Base-by-base conservation (phyloP, 352 stramenopile species). In the Phytophthora fragariae region DNA sequence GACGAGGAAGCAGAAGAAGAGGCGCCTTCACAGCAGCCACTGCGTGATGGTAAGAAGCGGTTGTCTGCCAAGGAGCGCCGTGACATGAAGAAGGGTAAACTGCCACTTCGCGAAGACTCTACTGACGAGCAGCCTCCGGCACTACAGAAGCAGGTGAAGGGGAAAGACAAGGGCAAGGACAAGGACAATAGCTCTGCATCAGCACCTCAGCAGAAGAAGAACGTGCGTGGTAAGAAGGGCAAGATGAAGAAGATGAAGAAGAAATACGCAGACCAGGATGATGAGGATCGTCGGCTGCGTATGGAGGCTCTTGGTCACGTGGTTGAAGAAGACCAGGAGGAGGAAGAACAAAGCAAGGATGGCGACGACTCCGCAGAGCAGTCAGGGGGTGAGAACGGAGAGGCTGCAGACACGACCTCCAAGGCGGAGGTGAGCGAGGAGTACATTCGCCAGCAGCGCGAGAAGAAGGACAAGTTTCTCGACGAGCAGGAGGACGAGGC, bases 261-360 rank as follows among this genome's bases (percentile, higher is more conserved):
- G 72, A 99, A 99, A 74, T 99, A 99, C 72, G 89, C 81, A 0
- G 97, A 99, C 53, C 97, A 99, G 81, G 97, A 99, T 71, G 97
- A 99, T 0, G 97, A 99, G 53, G 97, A 99, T 76, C 84, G 93
- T 17, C 86, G 91, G 11, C 64, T 99, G 39, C 93, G 96, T 6
- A 97, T 99, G 84, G 76, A 98, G 54, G 90, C 91, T 7, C 85
- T 99, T 17, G 94, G 94, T 2, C 80, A 96, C 62, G 69, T 78
- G 0, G 59, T 88, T 31, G 57, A 75, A 10, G 64, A 79, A 3
- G 70, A 77, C 1, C 77, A 94, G 54, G 64, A 74, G 0, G 65
- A 84, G 3, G 53, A 71, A 1, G 63, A 79, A 29, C 31, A 47
- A 12, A 57, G 60, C 6, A 65, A 76, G 41, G 41, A 49, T 21